phyloP scores from a whole-genome alignment of 805 yeast genomes.

The Kurtzmaniella fragi region DNA sequence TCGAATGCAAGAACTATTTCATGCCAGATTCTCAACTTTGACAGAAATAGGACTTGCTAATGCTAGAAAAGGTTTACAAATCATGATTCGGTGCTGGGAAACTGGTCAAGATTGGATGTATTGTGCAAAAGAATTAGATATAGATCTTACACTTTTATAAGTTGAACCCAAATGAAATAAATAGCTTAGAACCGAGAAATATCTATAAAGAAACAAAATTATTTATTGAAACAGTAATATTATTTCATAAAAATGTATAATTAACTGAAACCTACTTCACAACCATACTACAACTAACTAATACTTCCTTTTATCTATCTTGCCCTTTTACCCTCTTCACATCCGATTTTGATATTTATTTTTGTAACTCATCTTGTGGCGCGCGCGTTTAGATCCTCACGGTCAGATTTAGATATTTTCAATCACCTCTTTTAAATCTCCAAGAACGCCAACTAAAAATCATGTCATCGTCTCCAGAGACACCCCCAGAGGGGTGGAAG shows the following conservation, averaged over 20 bases:
- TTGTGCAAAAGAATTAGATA: constrained; percentile 36
- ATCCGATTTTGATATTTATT: no score
- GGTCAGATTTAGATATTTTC: background rate
- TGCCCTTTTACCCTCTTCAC: no score
- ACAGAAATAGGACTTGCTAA: constrained; percentile 38
- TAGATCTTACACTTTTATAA: constrained; percentile 42
- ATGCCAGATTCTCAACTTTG: constrained; percentile 36
- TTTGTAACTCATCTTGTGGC: background rate
- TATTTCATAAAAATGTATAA: no score
- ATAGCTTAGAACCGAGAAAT: no score
- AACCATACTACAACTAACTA: no score
- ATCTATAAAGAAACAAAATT: no score
- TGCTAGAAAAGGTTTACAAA: constrained; percentile 40
- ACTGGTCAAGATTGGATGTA: constrained; percentile 49
- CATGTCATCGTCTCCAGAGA: background rate
- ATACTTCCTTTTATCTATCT: no score
- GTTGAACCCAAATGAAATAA: no score
- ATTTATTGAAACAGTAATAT: no score
- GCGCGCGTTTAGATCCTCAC: background rate
- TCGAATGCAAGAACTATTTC: constrained; percentile 28
- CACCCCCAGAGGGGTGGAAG: constrained; percentile 16
- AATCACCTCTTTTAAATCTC: background rate
- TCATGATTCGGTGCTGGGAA: constrained; percentile 52
- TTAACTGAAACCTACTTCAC: no score
- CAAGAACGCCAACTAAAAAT: background rate